Evolutionary conservation across 371 early-diverging fungal species (phyloP), one percentile per base, ranked within the genome.

Genomic region (Smittium mucronatum): DNA sequence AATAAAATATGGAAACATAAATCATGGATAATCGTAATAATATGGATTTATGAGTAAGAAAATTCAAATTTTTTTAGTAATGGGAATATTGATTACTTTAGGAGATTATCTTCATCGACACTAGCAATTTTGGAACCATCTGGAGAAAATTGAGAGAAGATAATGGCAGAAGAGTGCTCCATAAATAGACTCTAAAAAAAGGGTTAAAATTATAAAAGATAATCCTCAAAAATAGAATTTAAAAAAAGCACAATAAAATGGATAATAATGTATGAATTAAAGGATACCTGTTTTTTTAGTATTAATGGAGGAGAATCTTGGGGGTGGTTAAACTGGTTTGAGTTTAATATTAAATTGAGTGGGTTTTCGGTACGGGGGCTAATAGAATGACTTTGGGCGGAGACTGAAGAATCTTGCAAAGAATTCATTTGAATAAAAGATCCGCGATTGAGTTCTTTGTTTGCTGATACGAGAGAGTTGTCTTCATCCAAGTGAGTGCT

Each of bases 31-130:
- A 21, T 11, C 11, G 47, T 5, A 21, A 21, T 5, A 21, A 21
- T 5, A 21, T 5, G 21, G 47, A 47, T 47, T 21, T 11, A 47
- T 21, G 21, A 47, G 47, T 11, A 47, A 47, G 47, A 21, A 21
- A 47, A 47, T 11, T 47, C 21, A 21, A 47, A 21, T 47, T 47
- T 47, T 47, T 47, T 47, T 47, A n/a, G n/a, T n/a, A n/a, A n/a
- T n/a, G n/a, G n/a, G n/a, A n/a, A n/a, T n/a, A n/a, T n/a, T n/a
- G 16, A 2, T 34, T 65, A 65, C 72, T 75, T 79, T 36, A 78
- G 70, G 28, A 74, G 73, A 21, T 73, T 73, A 63, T 78, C 78
- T 70, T 78, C 78, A 69, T 78, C 78, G 70, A 75, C 75, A 74
- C 78, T 78, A 63, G 78, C 78, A 33, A 78, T 77, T 29, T 75